phyloP scores from a whole-genome alignment of 2,329 filamentous ascomycete species.

The Rutstroemia sp. region DNA sequence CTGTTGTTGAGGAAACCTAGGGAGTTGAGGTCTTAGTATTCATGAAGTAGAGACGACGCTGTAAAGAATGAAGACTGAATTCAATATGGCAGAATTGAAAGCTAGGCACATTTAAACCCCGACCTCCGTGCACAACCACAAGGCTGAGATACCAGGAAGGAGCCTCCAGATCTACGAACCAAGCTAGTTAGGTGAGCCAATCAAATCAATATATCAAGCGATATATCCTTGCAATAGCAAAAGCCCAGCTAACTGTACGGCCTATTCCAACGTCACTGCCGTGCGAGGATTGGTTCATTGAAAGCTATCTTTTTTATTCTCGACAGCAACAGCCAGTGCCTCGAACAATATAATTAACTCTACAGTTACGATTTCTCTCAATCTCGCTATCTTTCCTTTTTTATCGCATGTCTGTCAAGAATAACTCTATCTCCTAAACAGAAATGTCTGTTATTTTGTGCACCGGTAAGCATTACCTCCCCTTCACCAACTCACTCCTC shows the following conservation, averaged over 20 bases:
- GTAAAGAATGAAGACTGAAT: too few species aligned
- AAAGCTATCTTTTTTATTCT: neutral
- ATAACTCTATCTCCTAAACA: neutral
- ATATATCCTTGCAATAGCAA: neutral
- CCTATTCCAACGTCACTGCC: neutral
- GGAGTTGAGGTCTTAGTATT: neutral
- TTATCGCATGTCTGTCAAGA: neutral
- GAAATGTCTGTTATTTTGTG: constrained; percentile 61
- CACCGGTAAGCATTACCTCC: constrained; percentile 43
- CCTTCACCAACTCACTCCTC: neutral
- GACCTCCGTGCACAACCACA: too few species aligned
- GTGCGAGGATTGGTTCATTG: neutral
- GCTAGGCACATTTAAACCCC: too few species aligned
- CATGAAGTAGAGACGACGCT: too few species aligned
- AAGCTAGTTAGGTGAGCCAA: neutral
- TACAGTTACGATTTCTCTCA: too few species aligned
- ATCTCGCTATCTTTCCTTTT: neutral
- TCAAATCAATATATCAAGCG: neutral
- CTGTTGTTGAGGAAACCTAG: neutral
- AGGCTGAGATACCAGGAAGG: too few species aligned
- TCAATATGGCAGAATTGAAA: too few species aligned
- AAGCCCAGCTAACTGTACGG: too few species aligned
- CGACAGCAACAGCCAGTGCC: neutral
- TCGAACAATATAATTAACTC: too few species aligned
- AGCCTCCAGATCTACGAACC: too few species aligned